These are phyloP conservation scores for Aphanomyces stellatus DNA, from an alignment of 352 stramenopile genomes.

Conservation along the genomic window DNA sequence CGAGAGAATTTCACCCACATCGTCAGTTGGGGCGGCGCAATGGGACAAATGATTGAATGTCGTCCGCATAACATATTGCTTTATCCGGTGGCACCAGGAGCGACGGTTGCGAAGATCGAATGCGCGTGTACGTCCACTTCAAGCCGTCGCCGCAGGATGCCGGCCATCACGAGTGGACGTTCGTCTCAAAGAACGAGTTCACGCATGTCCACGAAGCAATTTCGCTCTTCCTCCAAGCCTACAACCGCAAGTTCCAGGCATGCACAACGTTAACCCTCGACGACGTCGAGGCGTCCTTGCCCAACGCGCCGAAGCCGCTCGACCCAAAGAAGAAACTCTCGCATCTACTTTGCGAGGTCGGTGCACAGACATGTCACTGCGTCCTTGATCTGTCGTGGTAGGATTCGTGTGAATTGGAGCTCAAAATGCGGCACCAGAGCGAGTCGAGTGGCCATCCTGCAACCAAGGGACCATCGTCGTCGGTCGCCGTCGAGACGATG, in stretches of 20 bases:
- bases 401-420: slow-evolving; percentile 11
- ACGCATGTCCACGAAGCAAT: slow-evolving; percentile 32
- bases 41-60: too few species aligned
- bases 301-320: slow-evolving; percentile 30
- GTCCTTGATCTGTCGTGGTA: not conserved
- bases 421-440: too few species aligned
- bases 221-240: slow-evolving; percentile 28
- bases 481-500: not conserved
- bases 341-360: not conserved
- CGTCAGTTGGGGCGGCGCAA: too few species aligned
- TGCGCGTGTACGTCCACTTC: slow-evolving; percentile 54
- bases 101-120: not conserved
- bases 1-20: too few species aligned
- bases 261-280: slow-evolving; percentile 22
- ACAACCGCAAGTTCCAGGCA: slow-evolving; percentile 35
- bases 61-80: too few species aligned
- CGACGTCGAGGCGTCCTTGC: slow-evolving; percentile 35
- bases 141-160: not conserved
- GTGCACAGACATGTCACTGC: too few species aligned
- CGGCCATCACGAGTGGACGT: slow-evolving; percentile 18
- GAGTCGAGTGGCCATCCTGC: too few species aligned
- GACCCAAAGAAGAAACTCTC: slow-evolving; percentile 13
- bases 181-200: not conserved
- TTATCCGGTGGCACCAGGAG: too few species aligned
- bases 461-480: too few species aligned